Conservation (phyloP, 306 rosid species). For the Adenanthera pavonina region DNA sequence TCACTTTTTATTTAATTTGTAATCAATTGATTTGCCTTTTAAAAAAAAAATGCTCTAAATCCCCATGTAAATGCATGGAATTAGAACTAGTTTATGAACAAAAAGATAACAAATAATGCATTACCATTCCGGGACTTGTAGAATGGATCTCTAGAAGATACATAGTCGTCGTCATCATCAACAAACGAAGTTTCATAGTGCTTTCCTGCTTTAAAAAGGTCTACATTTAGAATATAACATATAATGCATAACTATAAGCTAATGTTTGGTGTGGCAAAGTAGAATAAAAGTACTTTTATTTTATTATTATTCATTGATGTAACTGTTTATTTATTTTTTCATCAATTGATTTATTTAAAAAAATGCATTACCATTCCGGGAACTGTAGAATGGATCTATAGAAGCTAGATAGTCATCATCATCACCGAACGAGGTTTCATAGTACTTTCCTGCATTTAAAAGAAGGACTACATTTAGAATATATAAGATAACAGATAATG, state of each 20-base stretch:
- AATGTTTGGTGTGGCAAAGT: no score
- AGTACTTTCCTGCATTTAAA: conserved; percentile 37
- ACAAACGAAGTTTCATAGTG: not conserved
- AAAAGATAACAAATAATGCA: not conserved
- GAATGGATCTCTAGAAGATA: not conserved
- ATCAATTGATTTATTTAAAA: no score
- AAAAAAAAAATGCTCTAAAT: not conserved
- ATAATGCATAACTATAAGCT: no score
- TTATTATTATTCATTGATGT: no score
- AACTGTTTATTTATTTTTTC: no score
- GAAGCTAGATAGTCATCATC: not conserved
- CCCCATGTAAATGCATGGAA: not conserved
- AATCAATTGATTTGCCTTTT: not conserved
- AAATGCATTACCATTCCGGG: not conserved
- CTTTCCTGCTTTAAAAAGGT: not conserved
- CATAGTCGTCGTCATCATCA: not conserved
- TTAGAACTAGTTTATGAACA: not conserved
- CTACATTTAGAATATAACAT: no score
- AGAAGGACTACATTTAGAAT: not conserved
- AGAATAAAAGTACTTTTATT: no score
- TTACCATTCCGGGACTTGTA: not conserved
- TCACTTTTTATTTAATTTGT: not conserved
- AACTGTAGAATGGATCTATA: not conserved
- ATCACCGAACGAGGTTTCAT: conserved; percentile 1
- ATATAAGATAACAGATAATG: not conserved